Conservation (phyloP, 331 rosid genomes). For the Rosa hybrid region DNA sequence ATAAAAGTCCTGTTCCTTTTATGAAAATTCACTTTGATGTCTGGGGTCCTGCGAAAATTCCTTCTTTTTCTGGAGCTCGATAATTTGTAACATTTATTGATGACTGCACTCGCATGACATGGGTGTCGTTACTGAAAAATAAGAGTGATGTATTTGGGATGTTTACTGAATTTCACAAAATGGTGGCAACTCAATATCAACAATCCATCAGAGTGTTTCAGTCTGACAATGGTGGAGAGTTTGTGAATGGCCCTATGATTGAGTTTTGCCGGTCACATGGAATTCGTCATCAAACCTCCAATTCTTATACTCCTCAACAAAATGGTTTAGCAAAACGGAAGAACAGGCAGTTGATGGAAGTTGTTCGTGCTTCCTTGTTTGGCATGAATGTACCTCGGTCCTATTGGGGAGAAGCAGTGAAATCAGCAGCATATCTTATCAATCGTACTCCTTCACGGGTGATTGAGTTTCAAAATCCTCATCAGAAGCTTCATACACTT, state of each 20-base stretch:
- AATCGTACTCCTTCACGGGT: background rate
- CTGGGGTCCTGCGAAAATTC: too few species aligned
- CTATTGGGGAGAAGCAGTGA: background rate
- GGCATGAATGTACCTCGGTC: background rate
- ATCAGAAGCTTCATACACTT: background rate
- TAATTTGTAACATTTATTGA: constrained; percentile 1
- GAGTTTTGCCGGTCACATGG: background rate
- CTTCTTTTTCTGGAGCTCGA: background rate
- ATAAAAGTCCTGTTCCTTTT: background rate
- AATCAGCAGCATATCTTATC: background rate
- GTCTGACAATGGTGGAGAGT: background rate
- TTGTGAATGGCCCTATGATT: background rate
- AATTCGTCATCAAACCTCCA: constrained; percentile 3
- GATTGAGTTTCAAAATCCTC: constrained; percentile 1
- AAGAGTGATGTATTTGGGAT: background rate
- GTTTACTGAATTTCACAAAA: background rate
- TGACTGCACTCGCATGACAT: background rate
- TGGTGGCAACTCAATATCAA: background rate
- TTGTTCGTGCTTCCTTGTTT: constrained; percentile 6
- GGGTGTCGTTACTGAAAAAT: too few species aligned
- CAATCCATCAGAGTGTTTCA: background rate
- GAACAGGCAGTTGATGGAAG: background rate
- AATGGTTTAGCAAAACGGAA: background rate
- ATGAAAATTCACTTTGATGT: background rate
- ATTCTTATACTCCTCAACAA: background rate